Base-by-base conservation (phyloP, 768 basidiomycete species). In the Cystobasidiopsis lactophilus region DNA sequence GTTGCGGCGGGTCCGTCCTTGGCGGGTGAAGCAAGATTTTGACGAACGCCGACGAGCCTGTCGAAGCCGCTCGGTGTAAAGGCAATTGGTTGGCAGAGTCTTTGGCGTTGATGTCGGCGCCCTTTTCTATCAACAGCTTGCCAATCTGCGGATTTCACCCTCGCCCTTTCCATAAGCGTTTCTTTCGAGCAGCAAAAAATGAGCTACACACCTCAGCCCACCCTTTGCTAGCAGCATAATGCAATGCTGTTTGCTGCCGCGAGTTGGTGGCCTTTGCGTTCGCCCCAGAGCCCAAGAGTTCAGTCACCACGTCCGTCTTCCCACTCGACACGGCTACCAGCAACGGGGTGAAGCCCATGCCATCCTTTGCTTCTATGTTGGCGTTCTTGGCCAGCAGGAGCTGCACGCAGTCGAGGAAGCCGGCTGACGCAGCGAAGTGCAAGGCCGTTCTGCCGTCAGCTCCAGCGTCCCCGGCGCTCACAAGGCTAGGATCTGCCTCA, bases 41-140 rank as follows among this genome's bases (percentile, higher is more conserved):
- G 52, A 96, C 75, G 65, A 96, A 91, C 5, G 84, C 84, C 10
- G 77, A 77, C 23, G 86, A 85, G 30, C 93, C 93, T 14, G 84
- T 95, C 5, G 93, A 89, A 11, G 89, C 85, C 44, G 93, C 93
- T 55, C 93, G 81, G 68, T 98, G 93, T 49, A 98, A 72, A 52
- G 93, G 85, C 41, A 78, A 71, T 69, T 98, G 93, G 64, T 82
- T 86, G 40, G 89, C 86, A 60, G 78, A 79, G 71, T 98, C 91
- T 68, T 77, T 81, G 40, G 81, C 82, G 63, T 96, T 98, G 69
- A 91, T 82, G 85, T 98, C 62, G 0, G 60, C 62, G 2, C 62
- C 62, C 23, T 56, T 55, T 14, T 63, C 54, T 41, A 62, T 61
- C 37, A 58, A 53, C 35, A 59, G 48, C 45, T 50, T 50, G 5